Evolutionary conservation across 257 asterid species (phyloP).

Genomic region (Agastache rugosa): DNA sequence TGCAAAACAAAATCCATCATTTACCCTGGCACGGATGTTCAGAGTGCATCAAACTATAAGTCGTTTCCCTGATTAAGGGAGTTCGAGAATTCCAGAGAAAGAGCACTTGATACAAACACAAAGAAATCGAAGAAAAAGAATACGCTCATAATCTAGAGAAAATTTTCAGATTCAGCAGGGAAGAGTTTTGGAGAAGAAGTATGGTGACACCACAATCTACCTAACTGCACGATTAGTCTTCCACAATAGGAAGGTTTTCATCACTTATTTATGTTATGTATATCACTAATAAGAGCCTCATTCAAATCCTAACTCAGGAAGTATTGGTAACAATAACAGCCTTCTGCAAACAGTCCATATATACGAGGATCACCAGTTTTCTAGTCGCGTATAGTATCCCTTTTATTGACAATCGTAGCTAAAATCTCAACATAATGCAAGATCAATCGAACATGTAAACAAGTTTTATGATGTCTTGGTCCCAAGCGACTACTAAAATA

Average conservation of each 20-base stretch:
- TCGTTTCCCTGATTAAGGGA: background rate
- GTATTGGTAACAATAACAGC: background rate
- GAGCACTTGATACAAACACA: background rate
- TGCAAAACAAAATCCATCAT: background rate
- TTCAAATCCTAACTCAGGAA: background rate
- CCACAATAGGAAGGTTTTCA: background rate
- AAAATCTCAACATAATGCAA: background rate
- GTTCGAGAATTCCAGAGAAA: background rate
- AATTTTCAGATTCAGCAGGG: background rate
- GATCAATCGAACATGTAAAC: background rate
- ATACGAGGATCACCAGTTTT: background rate
- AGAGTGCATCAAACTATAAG: conserved; percentile 4
- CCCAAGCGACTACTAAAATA: too few species aligned
- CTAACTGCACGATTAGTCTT: background rate
- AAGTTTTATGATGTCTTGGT: background rate
- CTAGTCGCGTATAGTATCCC: background rate
- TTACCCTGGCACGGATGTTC: background rate
- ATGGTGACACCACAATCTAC: background rate
- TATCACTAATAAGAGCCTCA: background rate
- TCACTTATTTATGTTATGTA: background rate
- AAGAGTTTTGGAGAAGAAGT: background rate
- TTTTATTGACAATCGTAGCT: background rate
- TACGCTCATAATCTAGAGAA: background rate
- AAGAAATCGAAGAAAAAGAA: background rate
- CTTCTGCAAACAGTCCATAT: background rate